These are phyloP conservation scores for Rubia balearica DNA, from an alignment of 305 asterid genomes.

Conservation along the genomic window DNA sequence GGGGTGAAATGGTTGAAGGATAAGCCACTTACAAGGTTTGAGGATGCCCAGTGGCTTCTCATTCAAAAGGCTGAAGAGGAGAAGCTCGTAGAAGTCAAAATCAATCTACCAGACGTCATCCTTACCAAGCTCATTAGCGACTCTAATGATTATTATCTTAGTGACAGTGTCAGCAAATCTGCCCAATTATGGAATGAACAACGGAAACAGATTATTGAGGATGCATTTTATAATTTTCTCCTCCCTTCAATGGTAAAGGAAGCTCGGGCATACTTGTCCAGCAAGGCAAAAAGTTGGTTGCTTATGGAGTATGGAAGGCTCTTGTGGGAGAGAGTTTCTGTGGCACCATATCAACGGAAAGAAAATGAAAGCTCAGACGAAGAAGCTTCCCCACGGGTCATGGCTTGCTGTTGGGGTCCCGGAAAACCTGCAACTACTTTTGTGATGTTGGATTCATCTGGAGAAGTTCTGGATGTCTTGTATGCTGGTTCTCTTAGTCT, in stretches of 20 bases:
- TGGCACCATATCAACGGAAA: constrained; percentile 78
- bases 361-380: constrained; percentile 81
- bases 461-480: constrained; percentile 84
- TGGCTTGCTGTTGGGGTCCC: constrained; percentile 99
- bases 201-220: constrained; percentile 78
- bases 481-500: constrained; percentile 78
- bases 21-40: constrained; percentile 79
- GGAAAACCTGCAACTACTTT: constrained; percentile 96
- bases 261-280: constrained; percentile 63
- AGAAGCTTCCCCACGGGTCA: constrained; percentile 85
- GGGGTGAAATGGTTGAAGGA: constrained; percentile 91
- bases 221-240: constrained; percentile 66
- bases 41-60: constrained; percentile 93
- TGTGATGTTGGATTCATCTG: constrained; percentile 95
- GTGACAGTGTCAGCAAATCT: constrained; percentile 95
- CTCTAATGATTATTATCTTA: constrained; percentile 73
- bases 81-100: constrained; percentile 77
- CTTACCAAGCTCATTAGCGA: constrained; percentile 72
- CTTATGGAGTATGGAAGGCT: constrained; percentile 70
- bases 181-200: constrained; percentile 98
- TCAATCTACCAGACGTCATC: constrained; percentile 64
- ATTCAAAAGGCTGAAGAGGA: constrained; percentile 97
- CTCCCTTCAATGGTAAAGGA: constrained; percentile 94
- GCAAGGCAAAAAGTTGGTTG: constrained; percentile 78
- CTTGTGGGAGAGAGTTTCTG: constrained; percentile 85